Percentiles rank a stretch among this genome's conserved stretches.
Evolutionary conservation across 176 grass and related monocot genomes (phyloP).

Genomic region (Musa beccarii): DNA sequence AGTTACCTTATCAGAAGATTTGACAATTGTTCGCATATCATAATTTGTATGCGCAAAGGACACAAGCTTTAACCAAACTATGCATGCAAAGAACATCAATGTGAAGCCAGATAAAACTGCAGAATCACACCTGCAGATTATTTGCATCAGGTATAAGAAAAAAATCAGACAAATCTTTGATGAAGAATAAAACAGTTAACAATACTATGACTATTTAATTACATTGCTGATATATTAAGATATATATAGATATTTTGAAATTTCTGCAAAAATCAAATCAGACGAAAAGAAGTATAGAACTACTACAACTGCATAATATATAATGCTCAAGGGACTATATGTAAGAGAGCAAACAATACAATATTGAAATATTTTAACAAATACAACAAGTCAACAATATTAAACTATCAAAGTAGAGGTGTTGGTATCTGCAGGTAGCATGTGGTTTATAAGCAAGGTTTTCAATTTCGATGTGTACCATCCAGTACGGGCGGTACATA

Average conservation of each 20-base stretch:
- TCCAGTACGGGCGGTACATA: no score
- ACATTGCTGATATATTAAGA: neutral
- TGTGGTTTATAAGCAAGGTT: neutral
- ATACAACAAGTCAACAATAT: no score
- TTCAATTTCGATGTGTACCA: no score
- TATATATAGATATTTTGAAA: neutral
- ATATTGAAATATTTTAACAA: neutral
- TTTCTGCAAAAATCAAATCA: neutral
- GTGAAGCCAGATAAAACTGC: constrained; percentile 83
- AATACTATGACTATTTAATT: neutral
- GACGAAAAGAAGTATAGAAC: no score
- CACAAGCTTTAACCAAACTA: constrained; percentile 93
- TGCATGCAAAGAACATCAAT: constrained; percentile 74
- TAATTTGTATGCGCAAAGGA: constrained; percentile 96
- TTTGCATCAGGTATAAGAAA: neutral
- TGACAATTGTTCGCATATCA: constrained; percentile 73
- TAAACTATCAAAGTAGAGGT: neutral
- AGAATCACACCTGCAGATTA: constrained; percentile 65
- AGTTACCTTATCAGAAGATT: constrained; percentile 70
- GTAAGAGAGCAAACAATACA: neutral
- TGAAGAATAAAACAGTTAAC: neutral
- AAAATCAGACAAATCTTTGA: neutral
- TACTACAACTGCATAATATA: neutral
- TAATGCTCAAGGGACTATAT: neutral
- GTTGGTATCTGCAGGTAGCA: neutral